Evolutionary conservation across 306 rosid genomes (phyloP).

Genomic region (Aeschynomene evenia): DNA sequence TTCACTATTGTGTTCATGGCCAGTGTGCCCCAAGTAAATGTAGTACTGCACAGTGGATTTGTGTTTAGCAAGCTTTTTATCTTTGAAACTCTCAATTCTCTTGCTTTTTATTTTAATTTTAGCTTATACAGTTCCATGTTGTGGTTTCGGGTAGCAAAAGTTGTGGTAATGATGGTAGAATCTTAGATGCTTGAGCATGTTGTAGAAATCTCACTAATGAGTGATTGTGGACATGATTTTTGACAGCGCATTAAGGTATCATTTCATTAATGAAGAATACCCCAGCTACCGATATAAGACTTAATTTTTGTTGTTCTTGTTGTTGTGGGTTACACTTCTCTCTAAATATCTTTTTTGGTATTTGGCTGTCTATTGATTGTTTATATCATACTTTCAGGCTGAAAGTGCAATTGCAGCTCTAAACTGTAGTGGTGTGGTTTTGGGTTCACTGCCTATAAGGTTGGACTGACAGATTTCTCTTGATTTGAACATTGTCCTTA

Average conservation of each 20-base stretch:
- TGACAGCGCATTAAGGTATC: neutral
- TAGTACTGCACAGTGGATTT: neutral
- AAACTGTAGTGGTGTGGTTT: conserved; percentile 91
- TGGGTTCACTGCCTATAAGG: conserved; percentile 98
- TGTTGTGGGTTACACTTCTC: neutral
- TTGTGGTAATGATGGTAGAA: neutral
- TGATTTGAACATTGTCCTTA: conserved; percentile 24
- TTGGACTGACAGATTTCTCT: conserved; percentile 33
- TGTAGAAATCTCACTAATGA: no score
- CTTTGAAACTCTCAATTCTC: neutral
- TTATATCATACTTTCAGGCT: conserved; percentile 55
- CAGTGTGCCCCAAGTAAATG: neutral
- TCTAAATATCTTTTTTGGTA: neutral
- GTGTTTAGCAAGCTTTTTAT: neutral
- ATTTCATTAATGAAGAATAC: neutral
- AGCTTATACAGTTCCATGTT: neutral
- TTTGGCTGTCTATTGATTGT: conserved; percentile 5
- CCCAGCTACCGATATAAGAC: neutral
- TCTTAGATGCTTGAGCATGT: no score
- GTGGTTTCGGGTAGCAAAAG: neutral
- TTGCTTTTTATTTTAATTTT: neutral
- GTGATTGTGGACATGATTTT: neutral
- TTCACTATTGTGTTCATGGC: conserved; percentile 12
- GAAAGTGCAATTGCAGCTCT: conserved; percentile 98
- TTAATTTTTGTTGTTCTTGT: neutral